These are phyloP conservation scores for Uromyces viciae-fabae DNA, from an alignment of 1,284 basidiomycete species.

Conservation along the genomic window DNA sequence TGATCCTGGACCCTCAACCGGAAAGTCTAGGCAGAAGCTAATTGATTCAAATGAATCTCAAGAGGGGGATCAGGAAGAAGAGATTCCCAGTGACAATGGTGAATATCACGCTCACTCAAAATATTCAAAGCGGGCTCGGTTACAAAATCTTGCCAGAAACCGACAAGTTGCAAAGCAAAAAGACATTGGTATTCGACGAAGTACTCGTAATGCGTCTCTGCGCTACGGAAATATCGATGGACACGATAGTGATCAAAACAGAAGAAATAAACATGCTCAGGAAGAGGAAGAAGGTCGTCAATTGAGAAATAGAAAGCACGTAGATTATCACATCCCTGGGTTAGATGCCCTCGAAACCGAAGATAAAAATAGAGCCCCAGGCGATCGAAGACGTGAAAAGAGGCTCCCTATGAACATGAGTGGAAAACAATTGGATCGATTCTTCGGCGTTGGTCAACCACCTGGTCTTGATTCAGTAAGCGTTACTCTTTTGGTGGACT, in stretches of 20 bases:
- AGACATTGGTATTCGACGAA: conserved; percentile 16
- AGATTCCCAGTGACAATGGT: not conserved
- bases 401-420: conserved; percentile 69
- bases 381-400: conserved; percentile 55
- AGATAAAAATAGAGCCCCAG: conserved; percentile 47
- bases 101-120: not conserved
- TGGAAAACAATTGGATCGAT: conserved; percentile 68
- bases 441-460: conserved; percentile 63
- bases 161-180: not conserved
- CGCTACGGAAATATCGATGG: not conserved
- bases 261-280: conserved; percentile 7
- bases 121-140: not conserved
- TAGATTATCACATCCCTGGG: conserved; percentile 56
- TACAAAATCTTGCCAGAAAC: not conserved
- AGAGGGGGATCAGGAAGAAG: conserved; percentile 36
- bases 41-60: conserved; percentile 56
- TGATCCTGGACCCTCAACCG: not conserved
- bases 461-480: conserved; percentile 66
- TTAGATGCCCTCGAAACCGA: conserved; percentile 50
- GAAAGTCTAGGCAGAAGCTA: conserved; percentile 28
- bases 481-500: conserved; percentile 49
- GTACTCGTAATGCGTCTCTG: not conserved
- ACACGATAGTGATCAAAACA: conserved; percentile 1
- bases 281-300: conserved; percentile 35
- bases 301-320: conserved; percentile 46